Evolutionary conservation across 306 rosid genomes (phyloP).

Genomic region (Lotus japonicus): DNA sequence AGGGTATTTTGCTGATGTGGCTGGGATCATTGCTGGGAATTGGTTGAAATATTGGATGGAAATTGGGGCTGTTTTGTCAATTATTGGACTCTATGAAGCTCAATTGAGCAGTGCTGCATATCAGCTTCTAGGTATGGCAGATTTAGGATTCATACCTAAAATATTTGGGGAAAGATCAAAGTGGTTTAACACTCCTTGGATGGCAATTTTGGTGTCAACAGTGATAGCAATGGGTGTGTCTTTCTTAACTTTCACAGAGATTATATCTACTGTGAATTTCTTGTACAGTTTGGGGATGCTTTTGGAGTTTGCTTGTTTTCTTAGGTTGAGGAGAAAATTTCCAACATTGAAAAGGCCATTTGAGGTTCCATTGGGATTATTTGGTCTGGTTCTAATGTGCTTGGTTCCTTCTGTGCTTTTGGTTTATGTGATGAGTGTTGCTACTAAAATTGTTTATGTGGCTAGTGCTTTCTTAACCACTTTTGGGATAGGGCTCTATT

Average conservation of each 20-base stretch:
- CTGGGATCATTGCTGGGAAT: constrained; percentile 51
- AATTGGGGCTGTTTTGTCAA: constrained; percentile 60
- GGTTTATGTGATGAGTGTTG: constrained; percentile 56
- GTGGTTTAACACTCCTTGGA: constrained; percentile 77
- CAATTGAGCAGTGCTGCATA: constrained; percentile 73
- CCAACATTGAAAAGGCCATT: constrained; percentile 52
- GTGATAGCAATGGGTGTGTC: constrained; percentile 37
- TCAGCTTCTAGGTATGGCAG: constrained; percentile 73
- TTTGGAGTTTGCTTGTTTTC: constrained; percentile 66
- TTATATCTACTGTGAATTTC: constrained; percentile 69
- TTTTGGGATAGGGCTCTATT: constrained; percentile 26
- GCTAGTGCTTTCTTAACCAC: constrained; percentile 36
- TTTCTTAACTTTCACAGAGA: constrained; percentile 38
- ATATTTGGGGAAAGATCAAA: constrained; percentile 48
- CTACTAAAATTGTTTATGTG: constrained; percentile 35
- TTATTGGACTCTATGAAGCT: constrained; percentile 64
- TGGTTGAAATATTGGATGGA: constrained; percentile 80
- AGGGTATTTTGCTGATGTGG: constrained; percentile 54
- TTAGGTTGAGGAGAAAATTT: constrained; percentile 52
- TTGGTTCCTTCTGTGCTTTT: constrained; percentile 58
- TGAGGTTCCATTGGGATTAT: constrained; percentile 47
- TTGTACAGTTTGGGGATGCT: constrained; percentile 89
- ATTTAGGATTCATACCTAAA: constrained; percentile 56
- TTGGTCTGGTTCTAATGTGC: constrained; percentile 52
- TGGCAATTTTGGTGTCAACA: constrained; percentile 65